Conservation (phyloP, 306 rosid genomes). For the Albizia julibrissin region DNA sequence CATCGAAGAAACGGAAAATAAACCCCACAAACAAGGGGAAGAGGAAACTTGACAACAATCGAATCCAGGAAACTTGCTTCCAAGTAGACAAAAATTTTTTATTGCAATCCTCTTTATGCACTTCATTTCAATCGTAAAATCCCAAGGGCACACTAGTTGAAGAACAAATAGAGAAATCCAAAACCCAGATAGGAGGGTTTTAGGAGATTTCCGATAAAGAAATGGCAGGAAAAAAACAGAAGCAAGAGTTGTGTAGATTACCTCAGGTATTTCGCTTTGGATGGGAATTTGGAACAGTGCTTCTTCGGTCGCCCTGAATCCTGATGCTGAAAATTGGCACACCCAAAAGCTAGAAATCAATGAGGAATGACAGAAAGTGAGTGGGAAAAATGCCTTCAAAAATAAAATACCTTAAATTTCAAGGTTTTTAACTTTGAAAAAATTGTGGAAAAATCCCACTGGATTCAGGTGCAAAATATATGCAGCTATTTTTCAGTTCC, state of each 20-base stretch:
- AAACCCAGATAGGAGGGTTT: not conserved
- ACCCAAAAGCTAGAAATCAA: not conserved
- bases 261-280: not conserved
- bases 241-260: not conserved
- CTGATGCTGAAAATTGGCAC: not conserved
- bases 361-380: too few species aligned
- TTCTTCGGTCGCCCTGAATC: not conserved
- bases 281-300: not conserved
- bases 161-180: not conserved
- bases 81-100: not conserved
- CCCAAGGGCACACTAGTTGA: not conserved
- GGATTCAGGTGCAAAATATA: too few species aligned
- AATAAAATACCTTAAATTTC: too few species aligned
- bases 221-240: not conserved
- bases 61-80: not conserved
- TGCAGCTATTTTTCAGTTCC: too few species aligned
- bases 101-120: not conserved
- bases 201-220: not conserved
- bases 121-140: not conserved
- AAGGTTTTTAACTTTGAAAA: too few species aligned
- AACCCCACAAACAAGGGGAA: not conserved
- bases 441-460: too few species aligned
- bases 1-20: not conserved
- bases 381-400: too few species aligned
- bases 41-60: not conserved